Percentiles rank a stretch among this genome's conserved stretches.
These are phyloP conservation scores for Zygnema cylindricum DNA, from an alignment of 139 green algal genomes.

Conservation along the genomic window DNA sequence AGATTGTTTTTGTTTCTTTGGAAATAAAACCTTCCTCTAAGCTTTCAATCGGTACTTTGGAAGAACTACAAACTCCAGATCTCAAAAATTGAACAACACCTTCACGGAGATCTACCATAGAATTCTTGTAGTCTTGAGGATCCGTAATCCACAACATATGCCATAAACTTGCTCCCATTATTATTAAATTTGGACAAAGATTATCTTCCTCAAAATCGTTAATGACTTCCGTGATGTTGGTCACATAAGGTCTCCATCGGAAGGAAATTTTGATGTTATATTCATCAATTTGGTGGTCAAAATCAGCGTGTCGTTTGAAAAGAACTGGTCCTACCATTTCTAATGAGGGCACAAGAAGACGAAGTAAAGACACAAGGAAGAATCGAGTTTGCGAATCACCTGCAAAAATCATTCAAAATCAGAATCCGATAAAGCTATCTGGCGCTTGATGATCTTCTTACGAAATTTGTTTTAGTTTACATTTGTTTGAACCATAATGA, in stretches of 20 bases:
- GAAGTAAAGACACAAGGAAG: conserved; percentile 31
- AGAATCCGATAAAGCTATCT: too few species aligned
- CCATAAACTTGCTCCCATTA: conserved; percentile 8
- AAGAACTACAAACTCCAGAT: neutral
- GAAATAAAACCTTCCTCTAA: too few species aligned
- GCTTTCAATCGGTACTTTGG: neutral
- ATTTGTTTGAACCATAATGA: too few species aligned
- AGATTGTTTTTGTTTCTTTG: too few species aligned
- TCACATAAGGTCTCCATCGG: conserved; percentile 15
- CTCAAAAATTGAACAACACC: conserved; percentile 3
- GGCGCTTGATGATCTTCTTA: too few species aligned
- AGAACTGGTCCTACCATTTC: neutral
- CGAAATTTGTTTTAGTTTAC: neutral
- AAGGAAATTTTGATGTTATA: neutral
- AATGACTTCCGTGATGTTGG: conserved; percentile 16
- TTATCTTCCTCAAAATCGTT: neutral
- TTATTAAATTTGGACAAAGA: neutral
- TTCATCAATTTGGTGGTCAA: conserved; percentile 22
- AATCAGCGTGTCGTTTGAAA: conserved; percentile 12
- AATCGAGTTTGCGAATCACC: conserved; percentile 26
- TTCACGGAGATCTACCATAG: neutral
- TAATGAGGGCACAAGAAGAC: conserved; percentile 19
- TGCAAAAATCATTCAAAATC: conserved; percentile 1
- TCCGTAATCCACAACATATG: conserved; percentile 29
- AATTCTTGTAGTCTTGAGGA: neutral